Conservation (phyloP, 2,329 filamentous ascomycete species). For the Akanthomyces lecanii region DNA sequence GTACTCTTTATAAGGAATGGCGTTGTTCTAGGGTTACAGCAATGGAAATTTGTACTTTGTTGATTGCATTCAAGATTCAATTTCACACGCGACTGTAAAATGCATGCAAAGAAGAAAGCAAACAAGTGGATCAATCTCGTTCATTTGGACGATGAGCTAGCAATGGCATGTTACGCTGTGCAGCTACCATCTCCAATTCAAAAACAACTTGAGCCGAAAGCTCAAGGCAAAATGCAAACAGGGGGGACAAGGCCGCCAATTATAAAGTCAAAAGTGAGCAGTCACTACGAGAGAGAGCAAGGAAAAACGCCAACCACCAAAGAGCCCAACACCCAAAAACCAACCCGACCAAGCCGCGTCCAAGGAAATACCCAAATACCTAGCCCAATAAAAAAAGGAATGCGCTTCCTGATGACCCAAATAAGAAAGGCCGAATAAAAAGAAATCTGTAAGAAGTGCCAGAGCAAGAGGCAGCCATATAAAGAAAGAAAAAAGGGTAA, state of each 20-base stretch:
- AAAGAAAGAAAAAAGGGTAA: neutral
- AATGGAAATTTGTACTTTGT: neutral
- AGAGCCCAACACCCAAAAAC: neutral
- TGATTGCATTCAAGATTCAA: too few species aligned
- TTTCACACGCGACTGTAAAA: neutral
- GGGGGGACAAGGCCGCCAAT: neutral
- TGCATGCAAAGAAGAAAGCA: neutral
- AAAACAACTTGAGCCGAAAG: neutral
- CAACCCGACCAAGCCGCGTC: neutral
- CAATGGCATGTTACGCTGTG: neutral
- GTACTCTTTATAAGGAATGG: neutral
- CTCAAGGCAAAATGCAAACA: neutral
- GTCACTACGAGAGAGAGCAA: neutral
- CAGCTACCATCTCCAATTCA: neutral
- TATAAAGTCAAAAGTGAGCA: neutral
- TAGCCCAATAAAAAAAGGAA: constrained; percentile 2
- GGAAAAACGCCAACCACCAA: constrained; percentile 3
- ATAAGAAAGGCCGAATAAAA: constrained; percentile 10
- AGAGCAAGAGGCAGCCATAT: too few species aligned
- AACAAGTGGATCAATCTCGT: neutral
- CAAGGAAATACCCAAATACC: constrained; percentile 5
- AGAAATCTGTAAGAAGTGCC: too few species aligned
- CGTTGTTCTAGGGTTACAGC: neutral
- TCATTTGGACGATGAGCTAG: neutral
- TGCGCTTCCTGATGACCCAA: neutral